Evolutionary conservation across 1,284 basidiomycete species (phyloP).

Genomic region (Neotropicomus parvogracilis): DNA sequence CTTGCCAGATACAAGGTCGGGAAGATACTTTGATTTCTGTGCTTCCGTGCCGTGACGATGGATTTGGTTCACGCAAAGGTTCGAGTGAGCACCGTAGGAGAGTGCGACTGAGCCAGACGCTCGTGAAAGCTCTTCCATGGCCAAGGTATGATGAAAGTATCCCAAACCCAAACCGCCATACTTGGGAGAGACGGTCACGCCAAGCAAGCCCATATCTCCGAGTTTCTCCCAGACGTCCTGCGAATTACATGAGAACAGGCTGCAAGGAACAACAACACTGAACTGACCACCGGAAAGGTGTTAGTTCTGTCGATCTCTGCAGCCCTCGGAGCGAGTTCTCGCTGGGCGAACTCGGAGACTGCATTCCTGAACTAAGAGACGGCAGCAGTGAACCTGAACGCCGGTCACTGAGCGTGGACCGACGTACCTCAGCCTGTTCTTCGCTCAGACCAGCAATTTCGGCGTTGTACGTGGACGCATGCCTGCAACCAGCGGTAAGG

Average conservation of each 20-base stretch:
- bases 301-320: slow-evolving; percentile 82
- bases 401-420: neutral
- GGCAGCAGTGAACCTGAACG: neutral
- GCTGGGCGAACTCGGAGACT: slow-evolving; percentile 66
- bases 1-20: slow-evolving; percentile 76
- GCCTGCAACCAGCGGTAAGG: slow-evolving; percentile 6
- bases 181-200: slow-evolving; percentile 78
- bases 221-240: slow-evolving; percentile 89
- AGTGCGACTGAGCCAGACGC: slow-evolving; percentile 89
- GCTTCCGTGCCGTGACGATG: slow-evolving; percentile 81
- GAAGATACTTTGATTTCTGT: slow-evolving; percentile 87
- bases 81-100: slow-evolving; percentile 93
- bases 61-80: slow-evolving; percentile 80
- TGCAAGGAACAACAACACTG: neutral
- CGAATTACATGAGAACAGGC: slow-evolving; percentile 1
- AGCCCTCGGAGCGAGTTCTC: slow-evolving; percentile 76
- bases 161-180: slow-evolving; percentile 79
- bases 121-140: slow-evolving; percentile 89
- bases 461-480: slow-evolving; percentile 63
- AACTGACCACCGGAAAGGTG: slow-evolving; percentile 67
- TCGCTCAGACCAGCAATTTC: slow-evolving; percentile 80
- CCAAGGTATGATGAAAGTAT: slow-evolving; percentile 86
- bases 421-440: slow-evolving; percentile 76
- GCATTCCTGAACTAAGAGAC: slow-evolving; percentile 70
- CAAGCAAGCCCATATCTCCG: slow-evolving; percentile 81